These are phyloP conservation scores for Suillus alpinus DNA, from an alignment of 768 basidiomycete genomes.

Conservation along the genomic window DNA sequence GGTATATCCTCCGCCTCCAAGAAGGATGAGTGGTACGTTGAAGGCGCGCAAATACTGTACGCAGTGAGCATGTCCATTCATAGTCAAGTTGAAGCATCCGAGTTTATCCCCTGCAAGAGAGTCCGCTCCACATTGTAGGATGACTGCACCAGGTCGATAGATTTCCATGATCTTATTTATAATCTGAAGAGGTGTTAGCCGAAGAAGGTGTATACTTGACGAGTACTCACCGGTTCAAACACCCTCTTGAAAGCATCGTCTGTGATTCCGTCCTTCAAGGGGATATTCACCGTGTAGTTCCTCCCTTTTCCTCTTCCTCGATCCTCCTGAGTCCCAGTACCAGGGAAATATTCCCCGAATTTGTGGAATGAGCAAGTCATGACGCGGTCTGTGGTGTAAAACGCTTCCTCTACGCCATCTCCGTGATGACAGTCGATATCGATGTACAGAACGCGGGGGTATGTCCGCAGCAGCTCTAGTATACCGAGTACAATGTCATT, in stretches of 20 bases:
- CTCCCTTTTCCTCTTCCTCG: slow-evolving; percentile 80
- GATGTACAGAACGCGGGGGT: slow-evolving; percentile 89
- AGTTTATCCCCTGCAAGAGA: slow-evolving; percentile 94
- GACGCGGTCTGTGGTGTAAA: slow-evolving; percentile 95
- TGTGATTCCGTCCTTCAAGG: slow-evolving; percentile 90
- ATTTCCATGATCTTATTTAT: slow-evolving; percentile 84
- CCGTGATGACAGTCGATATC: slow-evolving; percentile 99
- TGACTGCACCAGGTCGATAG: slow-evolving; percentile 81
- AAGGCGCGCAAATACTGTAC: slow-evolving; percentile 82
- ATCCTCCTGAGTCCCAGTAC: slow-evolving; percentile 81
- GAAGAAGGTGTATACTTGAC: background rate
- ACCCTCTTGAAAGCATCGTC: slow-evolving; percentile 84
- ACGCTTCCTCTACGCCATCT: slow-evolving; percentile 98
- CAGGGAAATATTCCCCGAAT: slow-evolving; percentile 82
- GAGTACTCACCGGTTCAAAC: slow-evolving; percentile 80
- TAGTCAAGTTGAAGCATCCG: slow-evolving; percentile 93
- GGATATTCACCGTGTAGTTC: slow-evolving; percentile 90
- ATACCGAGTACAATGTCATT: slow-evolving; percentile 97
- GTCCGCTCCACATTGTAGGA: slow-evolving; percentile 95
- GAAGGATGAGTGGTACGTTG: slow-evolving; percentile 82
- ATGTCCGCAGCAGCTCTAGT: slow-evolving; percentile 83
- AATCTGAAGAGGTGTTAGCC: slow-evolving; percentile 46
- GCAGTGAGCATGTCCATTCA: slow-evolving; percentile 93
- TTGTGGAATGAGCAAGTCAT: slow-evolving; percentile 98
- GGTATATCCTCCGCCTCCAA: slow-evolving; percentile 97